phyloP scores from a whole-genome alignment of 164 flowering plant species.

The Vitis labrusca region DNA sequence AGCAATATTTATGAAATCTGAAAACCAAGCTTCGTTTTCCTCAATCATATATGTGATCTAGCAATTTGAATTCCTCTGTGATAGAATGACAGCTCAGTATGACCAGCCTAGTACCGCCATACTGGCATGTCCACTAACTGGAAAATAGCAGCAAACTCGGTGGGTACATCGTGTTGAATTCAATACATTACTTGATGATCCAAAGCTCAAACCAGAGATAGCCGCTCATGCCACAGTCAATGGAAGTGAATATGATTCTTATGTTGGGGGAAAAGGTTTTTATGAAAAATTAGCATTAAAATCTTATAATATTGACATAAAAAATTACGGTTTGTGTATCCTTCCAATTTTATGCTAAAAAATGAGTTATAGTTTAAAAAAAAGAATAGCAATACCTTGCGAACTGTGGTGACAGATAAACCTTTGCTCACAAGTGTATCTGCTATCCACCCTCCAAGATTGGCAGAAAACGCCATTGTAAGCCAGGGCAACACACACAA shows the following conservation, averaged over 20 bases:
- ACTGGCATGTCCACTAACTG: not conserved
- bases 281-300: too few relatives aligned
- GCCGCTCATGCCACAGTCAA: too few relatives aligned
- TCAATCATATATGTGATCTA: not conserved
- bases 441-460: slow-evolving; percentile 96
- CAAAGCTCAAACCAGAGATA: too few relatives aligned
- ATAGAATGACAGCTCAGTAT: not conserved
- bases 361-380: not conserved
- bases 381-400: slow-evolving; percentile 59
- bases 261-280: too few relatives aligned
- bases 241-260: too few relatives aligned
- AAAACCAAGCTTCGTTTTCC: not conserved
- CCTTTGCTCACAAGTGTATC: slow-evolving; percentile 91
- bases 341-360: not conserved
- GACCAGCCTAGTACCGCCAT: not conserved
- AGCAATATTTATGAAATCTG: not conserved
- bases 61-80: not conserved
- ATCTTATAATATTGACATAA: too few relatives aligned
- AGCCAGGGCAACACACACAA: slow-evolving; percentile 90
- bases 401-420: slow-evolving; percentile 71
- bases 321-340: not conserved
- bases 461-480: slow-evolving; percentile 95
- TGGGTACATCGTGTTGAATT: too few relatives aligned
- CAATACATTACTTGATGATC: too few relatives aligned
- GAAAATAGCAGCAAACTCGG: too few relatives aligned